Conservation (phyloP, 164 flowering plant genomes). For the Echeveria elegans region DNA sequence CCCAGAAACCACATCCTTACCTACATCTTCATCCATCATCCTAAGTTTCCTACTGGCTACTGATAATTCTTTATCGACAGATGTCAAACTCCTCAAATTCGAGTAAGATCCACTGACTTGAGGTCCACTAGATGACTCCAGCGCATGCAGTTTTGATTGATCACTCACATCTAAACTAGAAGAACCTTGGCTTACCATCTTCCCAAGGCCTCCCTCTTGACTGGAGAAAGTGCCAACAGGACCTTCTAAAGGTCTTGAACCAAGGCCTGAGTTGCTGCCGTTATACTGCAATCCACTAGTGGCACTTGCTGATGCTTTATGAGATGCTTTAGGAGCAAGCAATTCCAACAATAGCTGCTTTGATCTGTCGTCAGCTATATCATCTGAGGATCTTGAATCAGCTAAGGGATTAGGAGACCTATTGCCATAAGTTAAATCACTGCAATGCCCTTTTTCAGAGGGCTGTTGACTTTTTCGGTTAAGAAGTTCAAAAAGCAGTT, state of each 20-base stretch:
- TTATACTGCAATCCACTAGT: background rate
- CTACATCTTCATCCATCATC: slow-evolving; percentile 22
- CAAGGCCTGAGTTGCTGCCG: background rate
- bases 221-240: slow-evolving; percentile 28
- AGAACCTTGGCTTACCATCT: slow-evolving; percentile 29
- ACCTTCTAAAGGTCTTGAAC: background rate
- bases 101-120: slow-evolving; percentile 28
- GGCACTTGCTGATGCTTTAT: background rate
- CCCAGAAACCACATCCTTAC: slow-evolving; percentile 22
- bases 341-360: slow-evolving; percentile 46
- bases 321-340: slow-evolving; percentile 33
- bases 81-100: slow-evolving; percentile 14
- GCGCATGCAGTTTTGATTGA: slow-evolving; percentile 16
- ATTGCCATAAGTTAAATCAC: slow-evolving; percentile 26
- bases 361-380: slow-evolving; percentile 40
- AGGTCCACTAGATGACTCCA: slow-evolving; percentile 14
- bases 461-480: slow-evolving; percentile 40
- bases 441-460: slow-evolving; percentile 20
- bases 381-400: slow-evolving; percentile 30
- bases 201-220: slow-evolving; percentile 27
- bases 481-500: slow-evolving; percentile 45
- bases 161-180: slow-evolving; percentile 32
- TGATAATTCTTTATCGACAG: slow-evolving; percentile 22
- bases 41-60: slow-evolving; percentile 30
- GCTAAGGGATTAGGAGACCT: slow-evolving; percentile 35